Percentiles rank a stretch among this genome's conserved stretches.
These are phyloP conservation scores for Tetrapyrgos nigripes DNA, from an alignment of 1,284 basidiomycete genomes.

Conservation along the genomic window DNA sequence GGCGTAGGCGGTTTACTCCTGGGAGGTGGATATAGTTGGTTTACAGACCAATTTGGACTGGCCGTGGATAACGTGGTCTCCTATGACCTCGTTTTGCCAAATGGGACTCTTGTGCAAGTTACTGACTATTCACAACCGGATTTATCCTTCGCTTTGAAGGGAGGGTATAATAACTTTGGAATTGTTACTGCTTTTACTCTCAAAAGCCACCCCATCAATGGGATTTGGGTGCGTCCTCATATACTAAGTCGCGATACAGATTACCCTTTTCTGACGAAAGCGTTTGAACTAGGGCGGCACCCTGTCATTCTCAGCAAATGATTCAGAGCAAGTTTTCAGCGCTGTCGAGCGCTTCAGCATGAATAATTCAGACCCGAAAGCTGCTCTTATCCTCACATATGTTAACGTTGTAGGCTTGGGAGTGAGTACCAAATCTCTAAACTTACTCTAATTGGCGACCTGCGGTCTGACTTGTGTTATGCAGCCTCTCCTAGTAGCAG, in stretches of 20 bases:
- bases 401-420: not conserved
- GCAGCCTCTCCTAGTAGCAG: not conserved
- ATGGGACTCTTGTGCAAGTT: not conserved
- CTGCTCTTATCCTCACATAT: slow-evolving; percentile 55
- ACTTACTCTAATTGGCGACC: too few species aligned
- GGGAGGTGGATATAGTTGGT: not conserved
- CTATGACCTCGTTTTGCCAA: slow-evolving; percentile 2
- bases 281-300: slow-evolving; percentile 55
- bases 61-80: not conserved
- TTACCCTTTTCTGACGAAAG: too few species aligned
- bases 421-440: not conserved
- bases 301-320: slow-evolving; percentile 46
- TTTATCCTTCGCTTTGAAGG: not conserved
- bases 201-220: slow-evolving; percentile 55
- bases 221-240: slow-evolving; percentile 67
- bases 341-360: slow-evolving; percentile 58
- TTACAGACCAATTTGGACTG: slow-evolving; percentile 1
- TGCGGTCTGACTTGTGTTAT: too few species aligned
- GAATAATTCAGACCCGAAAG: slow-evolving; percentile 62
- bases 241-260: too few species aligned
- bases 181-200: slow-evolving; percentile 67
- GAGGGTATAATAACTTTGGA: slow-evolving; percentile 24
- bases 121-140: slow-evolving; percentile 1
- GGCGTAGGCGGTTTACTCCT: not conserved
- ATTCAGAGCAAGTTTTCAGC: slow-evolving; percentile 41